Base-by-base conservation (phyloP, 306 rosid species). In the Pueraria montana region DNA sequence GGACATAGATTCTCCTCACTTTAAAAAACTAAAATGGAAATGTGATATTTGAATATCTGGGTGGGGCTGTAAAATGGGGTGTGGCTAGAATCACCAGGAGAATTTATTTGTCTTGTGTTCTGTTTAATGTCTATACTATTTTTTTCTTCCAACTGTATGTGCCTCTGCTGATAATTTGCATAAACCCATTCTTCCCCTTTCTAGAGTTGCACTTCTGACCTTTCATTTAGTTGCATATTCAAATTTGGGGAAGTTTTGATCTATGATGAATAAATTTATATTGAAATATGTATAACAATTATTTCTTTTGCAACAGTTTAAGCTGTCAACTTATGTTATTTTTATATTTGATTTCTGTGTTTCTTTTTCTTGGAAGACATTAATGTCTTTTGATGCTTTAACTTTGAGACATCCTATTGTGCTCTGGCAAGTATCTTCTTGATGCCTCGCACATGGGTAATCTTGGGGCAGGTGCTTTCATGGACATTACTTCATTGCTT, bases 381-480 rank as follows among this genome's bases (percentile, higher is more conserved):
- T 21, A 42, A 38, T 71, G 58, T 42, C 23, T 52, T 78, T 23
- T 73, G 36, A 43, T 82, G 75, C 67, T 71, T 65, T 68, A 53
- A 38, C 79, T 82, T 66, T 66, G 52, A 73, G 81, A 49, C 72
- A n/a, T 55, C 34, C 75, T 63, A 27, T 61, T 46, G 71, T 79
- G 69, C 68, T 59, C 38, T 67, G 62, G 79, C 71, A 26, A 26
- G 64, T 59, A 32, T 49, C 21, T 73, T 78, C 76, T 42, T 52
- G 70, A 80, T 76, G 63, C 83, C 73, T 63, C 80, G 80, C 80
- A 49, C 65, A 75, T 79, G 62, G 74, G 65, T 24, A 45, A 18
- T 78, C 43, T 78, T 5, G 30, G 65, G 61, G 38, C 58, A 32
- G 72, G 42, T 78, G 68, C 73, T 40, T 58, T 77, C 48, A 59